Percentiles rank a stretch among this genome's conserved stretches.
These are phyloP conservation scores for Adansonia rubrostipa DNA, from an alignment of 441 rosid species.

Conservation along the genomic window DNA sequence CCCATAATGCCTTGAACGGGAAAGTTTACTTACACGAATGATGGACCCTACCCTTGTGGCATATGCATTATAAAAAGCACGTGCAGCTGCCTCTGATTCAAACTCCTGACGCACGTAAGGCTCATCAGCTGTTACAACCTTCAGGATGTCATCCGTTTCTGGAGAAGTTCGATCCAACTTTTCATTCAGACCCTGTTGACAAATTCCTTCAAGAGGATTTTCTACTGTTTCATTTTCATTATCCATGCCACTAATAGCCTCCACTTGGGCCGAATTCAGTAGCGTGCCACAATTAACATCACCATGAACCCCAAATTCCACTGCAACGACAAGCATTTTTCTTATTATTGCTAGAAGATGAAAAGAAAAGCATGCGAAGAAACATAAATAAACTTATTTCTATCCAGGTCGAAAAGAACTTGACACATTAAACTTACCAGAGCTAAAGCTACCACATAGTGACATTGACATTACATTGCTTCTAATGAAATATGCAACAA, in stretches of 20 bases:
- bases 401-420: not conserved
- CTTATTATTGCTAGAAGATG: not conserved
- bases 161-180: slow-evolving; percentile 58
- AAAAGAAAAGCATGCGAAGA: not conserved
- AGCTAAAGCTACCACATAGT: slow-evolving; percentile 12
- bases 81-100: slow-evolving; percentile 90
- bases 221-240: slow-evolving; percentile 60
- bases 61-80: slow-evolving; percentile 85
- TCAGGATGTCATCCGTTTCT: slow-evolving; percentile 39
- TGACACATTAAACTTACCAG: slow-evolving; percentile 5
- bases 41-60: slow-evolving; percentile 85
- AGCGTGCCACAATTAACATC: slow-evolving; percentile 53
- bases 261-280: slow-evolving; percentile 49
- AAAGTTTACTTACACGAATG: slow-evolving; percentile 92
- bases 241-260: slow-evolving; percentile 37
- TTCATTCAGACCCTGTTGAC: slow-evolving; percentile 46
- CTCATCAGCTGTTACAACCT: slow-evolving; percentile 54
- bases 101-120: slow-evolving; percentile 89
- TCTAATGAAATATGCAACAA: not conserved
- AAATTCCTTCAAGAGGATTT: slow-evolving; percentile 55
- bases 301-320: slow-evolving; percentile 69
- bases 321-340: slow-evolving; percentile 49
- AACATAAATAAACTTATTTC: slow-evolving; percentile 7
- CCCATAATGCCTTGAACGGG: slow-evolving; percentile 92
- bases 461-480: not conserved